Evolutionary conservation across 176 grass and related monocot species (phyloP).

Genomic region (Bromus sterilis): DNA sequence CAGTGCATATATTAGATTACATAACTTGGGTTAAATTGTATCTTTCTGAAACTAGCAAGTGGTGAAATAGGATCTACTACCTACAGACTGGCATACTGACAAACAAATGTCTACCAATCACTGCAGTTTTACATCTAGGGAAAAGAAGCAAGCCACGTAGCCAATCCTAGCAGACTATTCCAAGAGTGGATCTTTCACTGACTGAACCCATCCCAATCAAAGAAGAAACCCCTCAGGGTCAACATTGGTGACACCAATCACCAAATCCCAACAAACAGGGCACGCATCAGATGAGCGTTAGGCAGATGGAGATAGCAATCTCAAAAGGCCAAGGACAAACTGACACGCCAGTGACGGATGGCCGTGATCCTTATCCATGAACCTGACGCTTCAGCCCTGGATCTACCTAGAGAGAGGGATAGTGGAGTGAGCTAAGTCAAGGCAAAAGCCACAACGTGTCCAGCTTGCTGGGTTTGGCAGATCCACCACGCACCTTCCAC

Average conservation of each 20-base stretch:
- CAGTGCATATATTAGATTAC: neutral
- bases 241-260: neutral
- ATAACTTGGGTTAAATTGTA: neutral
- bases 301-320: neutral
- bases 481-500: constrained; percentile 40
- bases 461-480: constrained; percentile 11
- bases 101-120: constrained; percentile 6
- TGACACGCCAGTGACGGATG: constrained; percentile 11
- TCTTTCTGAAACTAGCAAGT: neutral
- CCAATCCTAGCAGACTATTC: neutral
- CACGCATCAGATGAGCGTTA: neutral
- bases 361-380: constrained; percentile 9
- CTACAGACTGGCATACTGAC: neutral
- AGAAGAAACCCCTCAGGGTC: neutral
- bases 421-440: constrained; percentile 20
- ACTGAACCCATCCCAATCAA: constrained; percentile 15
- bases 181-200: neutral
- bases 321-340: neutral
- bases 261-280: neutral
- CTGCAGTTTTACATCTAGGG: neutral
- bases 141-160: neutral
- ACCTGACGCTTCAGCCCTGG: constrained; percentile 5
- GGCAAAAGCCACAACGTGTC: neutral
- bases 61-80: neutral
- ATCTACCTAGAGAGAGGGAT: constrained; percentile 24